Conservation (phyloP, 352 stramenopile genomes). For the Phytophthora tubulina region DNA sequence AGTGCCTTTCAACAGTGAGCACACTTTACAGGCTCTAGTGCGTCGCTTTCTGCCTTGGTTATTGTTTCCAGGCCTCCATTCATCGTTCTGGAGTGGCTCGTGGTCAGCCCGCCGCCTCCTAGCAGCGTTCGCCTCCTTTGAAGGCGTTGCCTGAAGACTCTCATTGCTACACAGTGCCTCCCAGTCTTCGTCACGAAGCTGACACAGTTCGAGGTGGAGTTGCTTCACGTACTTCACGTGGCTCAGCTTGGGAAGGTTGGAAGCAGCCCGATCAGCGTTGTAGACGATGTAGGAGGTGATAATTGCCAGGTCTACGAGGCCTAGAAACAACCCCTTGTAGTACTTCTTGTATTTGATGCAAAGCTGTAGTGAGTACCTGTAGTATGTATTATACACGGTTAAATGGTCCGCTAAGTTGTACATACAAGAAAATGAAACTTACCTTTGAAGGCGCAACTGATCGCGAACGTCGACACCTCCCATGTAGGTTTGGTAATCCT, state of each 20-base stretch:
- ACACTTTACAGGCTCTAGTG: neutral
- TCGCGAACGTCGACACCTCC: neutral
- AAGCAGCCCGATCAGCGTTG: neutral
- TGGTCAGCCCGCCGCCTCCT: no score
- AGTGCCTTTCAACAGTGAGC: neutral
- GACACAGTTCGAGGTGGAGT: neutral
- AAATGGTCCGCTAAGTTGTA: neutral
- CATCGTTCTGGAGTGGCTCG: neutral
- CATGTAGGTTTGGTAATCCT: slow-evolving; percentile 5
- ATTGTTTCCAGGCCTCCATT: slow-evolving; percentile 2
- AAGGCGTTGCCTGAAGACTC: neutral
- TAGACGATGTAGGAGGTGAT: neutral
- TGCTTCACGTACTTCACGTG: slow-evolving; percentile 7
- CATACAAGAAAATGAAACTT: neutral
- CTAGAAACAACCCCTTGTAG: slow-evolving; percentile 1
- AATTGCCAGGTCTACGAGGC: neutral
- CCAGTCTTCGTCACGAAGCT: neutral
- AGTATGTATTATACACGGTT: neutral
- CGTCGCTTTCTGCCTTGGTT: neutral
- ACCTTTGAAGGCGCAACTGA: neutral
- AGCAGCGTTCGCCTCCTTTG: no score
- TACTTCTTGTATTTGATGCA: slow-evolving; percentile 7
- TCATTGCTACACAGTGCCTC: neutral
- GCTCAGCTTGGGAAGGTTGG: neutral
- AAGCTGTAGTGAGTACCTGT: neutral